A percentile compares a stretch with the other conserved stretches of the same genome.
Conservation (phyloP, 352 stramenopile species). For the Pythium insidiosum region DNA sequence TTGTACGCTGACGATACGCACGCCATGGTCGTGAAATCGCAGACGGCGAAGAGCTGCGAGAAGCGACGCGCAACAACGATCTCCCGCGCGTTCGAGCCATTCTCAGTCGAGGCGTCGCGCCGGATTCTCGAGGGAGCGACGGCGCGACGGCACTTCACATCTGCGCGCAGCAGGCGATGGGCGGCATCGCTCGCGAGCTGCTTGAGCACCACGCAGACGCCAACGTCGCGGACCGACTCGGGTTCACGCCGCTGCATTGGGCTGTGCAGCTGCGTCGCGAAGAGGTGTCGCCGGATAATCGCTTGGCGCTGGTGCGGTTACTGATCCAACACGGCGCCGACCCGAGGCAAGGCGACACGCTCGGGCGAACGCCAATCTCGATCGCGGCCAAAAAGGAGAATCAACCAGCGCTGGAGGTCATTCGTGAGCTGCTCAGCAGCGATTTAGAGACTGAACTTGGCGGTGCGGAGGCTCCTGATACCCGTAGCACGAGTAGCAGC, state of each 20-base stretch:
- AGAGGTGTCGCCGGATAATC: slow-evolving; percentile 49
- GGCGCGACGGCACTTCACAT: slow-evolving; percentile 71
- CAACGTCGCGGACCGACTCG: slow-evolving; percentile 48
- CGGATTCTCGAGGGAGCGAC: slow-evolving; percentile 42
- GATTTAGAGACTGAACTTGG: background rate
- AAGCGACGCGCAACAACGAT: slow-evolving; percentile 71
- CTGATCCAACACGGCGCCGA: slow-evolving; percentile 55
- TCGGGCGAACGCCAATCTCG: slow-evolving; percentile 41
- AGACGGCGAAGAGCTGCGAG: slow-evolving; percentile 73
- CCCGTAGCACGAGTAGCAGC: too few relatives aligned
- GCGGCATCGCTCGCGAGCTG: slow-evolving; percentile 41
- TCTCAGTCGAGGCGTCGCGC: slow-evolving; percentile 48
- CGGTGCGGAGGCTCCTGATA: background rate
- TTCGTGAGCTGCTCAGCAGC: slow-evolving; percentile 39
- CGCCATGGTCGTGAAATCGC: slow-evolving; percentile 2
- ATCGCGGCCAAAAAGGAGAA: slow-evolving; percentile 73
- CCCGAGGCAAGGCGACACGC: slow-evolving; percentile 26
- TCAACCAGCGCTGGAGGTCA: slow-evolving; percentile 36
- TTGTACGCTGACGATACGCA: too few relatives aligned
- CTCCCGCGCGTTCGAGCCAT: slow-evolving; percentile 42
- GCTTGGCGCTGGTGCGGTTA: slow-evolving; percentile 63
- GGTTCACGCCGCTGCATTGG: slow-evolving; percentile 76
- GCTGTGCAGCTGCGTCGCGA: slow-evolving; percentile 75
- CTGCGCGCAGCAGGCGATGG: slow-evolving; percentile 67
- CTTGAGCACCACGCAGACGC: slow-evolving; percentile 56